phyloP scores from a whole-genome alignment of 1,284 basidiomycete genomes.

The Kwoniella shivajii region DNA sequence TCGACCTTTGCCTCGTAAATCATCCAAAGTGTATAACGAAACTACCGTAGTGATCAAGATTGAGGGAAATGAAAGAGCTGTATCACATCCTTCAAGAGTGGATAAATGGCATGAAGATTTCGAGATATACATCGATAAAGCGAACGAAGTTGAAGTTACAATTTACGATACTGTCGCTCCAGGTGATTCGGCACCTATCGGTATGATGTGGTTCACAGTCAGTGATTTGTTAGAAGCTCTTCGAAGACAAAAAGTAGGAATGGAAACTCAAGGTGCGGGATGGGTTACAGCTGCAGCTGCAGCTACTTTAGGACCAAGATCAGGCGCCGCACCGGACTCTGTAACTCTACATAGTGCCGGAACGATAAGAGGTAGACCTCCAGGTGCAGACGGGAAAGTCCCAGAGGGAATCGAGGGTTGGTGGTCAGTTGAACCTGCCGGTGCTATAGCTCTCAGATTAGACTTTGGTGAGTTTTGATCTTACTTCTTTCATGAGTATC shows the following conservation, averaged over 20 bases:
- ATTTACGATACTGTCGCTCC: slow-evolving; percentile 89
- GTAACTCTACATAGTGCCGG: slow-evolving; percentile 41
- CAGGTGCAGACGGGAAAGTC: slow-evolving; percentile 30
- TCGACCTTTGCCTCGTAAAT: slow-evolving; percentile 74
- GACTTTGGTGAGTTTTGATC: slow-evolving; percentile 76
- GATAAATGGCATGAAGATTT: slow-evolving; percentile 99
- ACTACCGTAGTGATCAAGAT: slow-evolving; percentile 94
- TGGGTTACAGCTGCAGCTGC: slow-evolving; percentile 82
- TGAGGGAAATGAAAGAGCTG: slow-evolving; percentile 89
- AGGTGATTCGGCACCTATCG: slow-evolving; percentile 82
- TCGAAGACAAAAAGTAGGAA: slow-evolving; percentile 85
- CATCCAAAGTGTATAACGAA: slow-evolving; percentile 74
- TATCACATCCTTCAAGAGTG: slow-evolving; percentile 87
- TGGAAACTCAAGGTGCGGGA: slow-evolving; percentile 70
- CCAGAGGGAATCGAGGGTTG: slow-evolving; percentile 90
- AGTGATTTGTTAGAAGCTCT: slow-evolving; percentile 94
- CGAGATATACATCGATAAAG: slow-evolving; percentile 94
- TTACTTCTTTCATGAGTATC: background rate
- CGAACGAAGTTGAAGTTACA: slow-evolving; percentile 96
- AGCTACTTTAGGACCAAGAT: slow-evolving; percentile 45
- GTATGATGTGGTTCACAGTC: slow-evolving; percentile 93
- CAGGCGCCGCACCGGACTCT: slow-evolving; percentile 39
- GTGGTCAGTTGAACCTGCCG: slow-evolving; percentile 98
- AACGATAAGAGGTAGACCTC: slow-evolving; percentile 21
- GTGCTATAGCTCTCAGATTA: slow-evolving; percentile 79